Conservation (phyloP, 2,329 filamentous ascomycete species). For the Colletotrichum lindemuthianum region DNA sequence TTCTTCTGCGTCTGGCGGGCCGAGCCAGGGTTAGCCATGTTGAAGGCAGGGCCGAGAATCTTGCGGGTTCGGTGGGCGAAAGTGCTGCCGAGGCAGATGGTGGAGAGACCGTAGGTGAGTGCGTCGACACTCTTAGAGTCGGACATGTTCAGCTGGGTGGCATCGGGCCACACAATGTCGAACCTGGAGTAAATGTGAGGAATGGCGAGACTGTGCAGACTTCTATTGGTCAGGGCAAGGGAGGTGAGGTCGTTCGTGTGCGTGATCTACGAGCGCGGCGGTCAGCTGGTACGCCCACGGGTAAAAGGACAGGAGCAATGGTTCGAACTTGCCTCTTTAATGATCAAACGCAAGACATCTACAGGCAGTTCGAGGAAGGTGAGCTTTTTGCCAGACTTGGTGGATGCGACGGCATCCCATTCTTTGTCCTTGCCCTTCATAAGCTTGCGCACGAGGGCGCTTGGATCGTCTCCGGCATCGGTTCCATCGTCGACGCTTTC, state of each 20-base stretch:
- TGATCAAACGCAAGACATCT: slow-evolving; percentile 80
- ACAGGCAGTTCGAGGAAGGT: slow-evolving; percentile 79
- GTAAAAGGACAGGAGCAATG: slow-evolving; percentile 19
- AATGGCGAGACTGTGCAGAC: slow-evolving; percentile 78
- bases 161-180: slow-evolving; percentile 88
- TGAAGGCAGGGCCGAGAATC: slow-evolving; percentile 41
- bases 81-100: slow-evolving; percentile 74
- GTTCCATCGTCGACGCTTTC: slow-evolving; percentile 4
- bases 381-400: slow-evolving; percentile 48
- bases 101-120: slow-evolving; percentile 83
- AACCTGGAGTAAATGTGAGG: slow-evolving; percentile 86
- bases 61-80: slow-evolving; percentile 53
- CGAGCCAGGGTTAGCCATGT: slow-evolving; percentile 33
- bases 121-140: slow-evolving; percentile 81
- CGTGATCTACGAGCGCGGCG: slow-evolving; percentile 65
- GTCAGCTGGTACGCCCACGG: slow-evolving; percentile 22
- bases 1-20: slow-evolving; percentile 52
- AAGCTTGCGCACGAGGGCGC: slow-evolving; percentile 45
- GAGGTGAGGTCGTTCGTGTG: slow-evolving; percentile 85
- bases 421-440: slow-evolving; percentile 71
- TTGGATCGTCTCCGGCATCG: slow-evolving; percentile 36
- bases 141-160: slow-evolving; percentile 67
- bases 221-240: slow-evolving; percentile 80
- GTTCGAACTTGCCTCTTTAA: slow-evolving; percentile 72
- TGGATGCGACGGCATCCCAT: slow-evolving; percentile 69